Evolutionary conservation across 2,329 filamentous ascomycete genomes (phyloP).

Genomic region (Apiospora rasikravindrae): DNA sequence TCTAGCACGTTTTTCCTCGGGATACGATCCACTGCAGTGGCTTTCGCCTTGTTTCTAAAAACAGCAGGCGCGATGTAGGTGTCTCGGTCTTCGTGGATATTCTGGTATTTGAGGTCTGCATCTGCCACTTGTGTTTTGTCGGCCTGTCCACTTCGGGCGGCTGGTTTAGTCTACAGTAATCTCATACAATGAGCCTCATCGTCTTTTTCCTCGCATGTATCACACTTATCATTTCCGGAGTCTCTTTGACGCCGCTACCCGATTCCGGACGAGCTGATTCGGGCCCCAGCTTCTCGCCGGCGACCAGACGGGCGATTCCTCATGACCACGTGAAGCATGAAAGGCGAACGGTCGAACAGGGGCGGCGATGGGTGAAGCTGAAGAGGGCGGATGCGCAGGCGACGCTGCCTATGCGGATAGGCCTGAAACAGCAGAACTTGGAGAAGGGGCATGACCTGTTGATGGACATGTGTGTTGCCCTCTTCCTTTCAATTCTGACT

Average conservation of each 20-base stretch:
- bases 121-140: neutral
- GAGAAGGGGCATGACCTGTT: slow-evolving; percentile 32
- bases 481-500: neutral
- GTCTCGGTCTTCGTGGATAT: neutral
- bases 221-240: neutral
- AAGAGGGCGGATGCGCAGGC: slow-evolving; percentile 30
- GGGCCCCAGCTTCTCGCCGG: neutral
- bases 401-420: slow-evolving; percentile 34
- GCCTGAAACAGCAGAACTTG: slow-evolving; percentile 34
- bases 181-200: neutral
- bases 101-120: neutral
- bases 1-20: slow-evolving; percentile 28
- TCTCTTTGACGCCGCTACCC: neutral
- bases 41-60: neutral
- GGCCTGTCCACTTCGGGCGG: neutral
- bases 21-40: neutral
- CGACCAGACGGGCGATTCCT: slow-evolving; percentile 21
- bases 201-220: neutral
- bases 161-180: too few relatives aligned
- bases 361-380: slow-evolving; percentile 30
- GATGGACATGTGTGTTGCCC: slow-evolving; percentile 35
- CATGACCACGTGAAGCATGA: slow-evolving; percentile 33
- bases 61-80: neutral
- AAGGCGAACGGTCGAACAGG: slow-evolving; percentile 29
- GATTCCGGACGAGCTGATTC: neutral